Conservation (phyloP, 177 flowering plant species). For the Vitis hybrid region DNA sequence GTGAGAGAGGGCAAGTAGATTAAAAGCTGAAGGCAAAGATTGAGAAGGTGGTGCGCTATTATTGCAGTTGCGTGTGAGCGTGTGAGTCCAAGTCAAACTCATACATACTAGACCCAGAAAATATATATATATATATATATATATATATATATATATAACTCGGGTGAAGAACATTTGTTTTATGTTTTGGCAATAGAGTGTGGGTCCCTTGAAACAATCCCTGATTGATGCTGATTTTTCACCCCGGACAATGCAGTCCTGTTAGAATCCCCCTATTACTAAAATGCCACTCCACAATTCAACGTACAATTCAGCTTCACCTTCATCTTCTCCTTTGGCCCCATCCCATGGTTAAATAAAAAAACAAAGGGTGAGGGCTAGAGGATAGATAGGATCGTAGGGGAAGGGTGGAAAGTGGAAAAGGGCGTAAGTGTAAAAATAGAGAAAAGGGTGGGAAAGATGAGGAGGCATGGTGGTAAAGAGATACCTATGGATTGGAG, state of each 20-base stretch:
- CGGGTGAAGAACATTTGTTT: slow-evolving; percentile 17
- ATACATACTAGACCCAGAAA: background rate
- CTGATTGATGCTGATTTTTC: slow-evolving; percentile 18
- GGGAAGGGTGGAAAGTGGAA: too few relatives aligned
- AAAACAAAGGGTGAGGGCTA: too few relatives aligned
- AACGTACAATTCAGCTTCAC: background rate
- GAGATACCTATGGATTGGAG: background rate
- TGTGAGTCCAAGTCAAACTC: slow-evolving; percentile 40
- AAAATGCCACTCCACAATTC: background rate
- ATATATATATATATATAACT: background rate
- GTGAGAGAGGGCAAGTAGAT: slow-evolving; percentile 1
- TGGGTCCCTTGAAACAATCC: background rate
- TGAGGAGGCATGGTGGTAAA: slow-evolving; percentile 9
- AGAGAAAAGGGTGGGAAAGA: background rate
- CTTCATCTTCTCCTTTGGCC: too few relatives aligned
- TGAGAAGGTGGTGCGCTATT: slow-evolving; percentile 14
- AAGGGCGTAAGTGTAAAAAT: slow-evolving; percentile 7
- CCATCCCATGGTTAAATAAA: too few relatives aligned
- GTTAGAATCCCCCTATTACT: background rate
- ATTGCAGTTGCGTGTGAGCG: slow-evolving; percentile 26
- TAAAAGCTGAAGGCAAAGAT: slow-evolving; percentile 7
- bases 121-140: too few relatives aligned
- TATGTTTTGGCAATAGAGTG: slow-evolving; percentile 12
- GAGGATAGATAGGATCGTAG: background rate
- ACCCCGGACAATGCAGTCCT: background rate